These are phyloP conservation scores for Aspergillus terreus DNA, from an alignment of 2,329 filamentous ascomycete genomes.

Conservation along the genomic window DNA sequence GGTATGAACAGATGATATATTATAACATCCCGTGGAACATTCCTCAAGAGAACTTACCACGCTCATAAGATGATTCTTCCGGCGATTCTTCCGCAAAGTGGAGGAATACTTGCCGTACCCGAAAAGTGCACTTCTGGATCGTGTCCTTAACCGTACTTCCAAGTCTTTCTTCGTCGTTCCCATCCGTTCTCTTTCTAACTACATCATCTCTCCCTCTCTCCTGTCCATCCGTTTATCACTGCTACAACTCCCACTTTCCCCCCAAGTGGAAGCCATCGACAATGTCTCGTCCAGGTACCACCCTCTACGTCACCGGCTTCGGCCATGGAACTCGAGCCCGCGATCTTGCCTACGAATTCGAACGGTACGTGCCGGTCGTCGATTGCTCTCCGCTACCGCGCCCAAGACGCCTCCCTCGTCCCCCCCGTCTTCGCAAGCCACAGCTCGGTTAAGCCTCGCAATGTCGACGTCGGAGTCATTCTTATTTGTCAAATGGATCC, in stretches of 20 bases:
- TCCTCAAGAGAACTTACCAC: background rate
- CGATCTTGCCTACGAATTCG: conserved; percentile 99
- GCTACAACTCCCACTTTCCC: background rate
- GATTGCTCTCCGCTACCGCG: conserved; percentile 40
- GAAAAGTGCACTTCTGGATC: background rate
- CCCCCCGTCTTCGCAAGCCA: conserved; percentile 25
- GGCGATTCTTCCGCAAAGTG: background rate
- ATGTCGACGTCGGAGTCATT: conserved; percentile 17
- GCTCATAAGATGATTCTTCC: background rate
- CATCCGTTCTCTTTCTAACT: background rate
- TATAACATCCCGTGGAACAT: no score
- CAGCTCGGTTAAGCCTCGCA: conserved; percentile 31
- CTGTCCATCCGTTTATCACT: background rate
- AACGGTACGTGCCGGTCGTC: conserved; percentile 84
- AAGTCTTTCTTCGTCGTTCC: background rate
- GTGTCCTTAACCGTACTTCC: background rate
- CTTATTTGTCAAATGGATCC: conserved; percentile 9
- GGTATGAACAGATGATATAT: no score
- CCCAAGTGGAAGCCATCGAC: background rate
- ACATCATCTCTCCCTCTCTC: background rate
- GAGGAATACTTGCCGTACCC: background rate
- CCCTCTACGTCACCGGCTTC: conserved; percentile 98
- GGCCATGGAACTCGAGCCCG: conserved; percentile 97
- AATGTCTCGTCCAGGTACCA: conserved; percentile 92
- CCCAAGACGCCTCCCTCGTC: conserved; percentile 23